Evolutionary conservation across 1,284 basidiomycete species (phyloP).

Genomic region (Moesziomyces sp.): DNA sequence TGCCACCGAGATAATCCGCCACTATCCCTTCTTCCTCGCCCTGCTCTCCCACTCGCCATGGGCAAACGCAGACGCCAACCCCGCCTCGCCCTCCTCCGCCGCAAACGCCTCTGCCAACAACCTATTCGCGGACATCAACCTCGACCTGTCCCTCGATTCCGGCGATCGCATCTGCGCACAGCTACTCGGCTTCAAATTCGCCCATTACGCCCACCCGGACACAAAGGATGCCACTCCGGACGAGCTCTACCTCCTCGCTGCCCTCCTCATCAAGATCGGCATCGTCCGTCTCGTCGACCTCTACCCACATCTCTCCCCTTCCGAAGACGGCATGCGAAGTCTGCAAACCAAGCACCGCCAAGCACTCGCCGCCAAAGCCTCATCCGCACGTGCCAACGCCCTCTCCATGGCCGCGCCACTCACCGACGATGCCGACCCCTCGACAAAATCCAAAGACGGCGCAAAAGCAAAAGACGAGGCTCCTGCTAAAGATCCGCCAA

Average conservation of each 20-base stretch:
- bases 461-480: slow-evolving; percentile 69
- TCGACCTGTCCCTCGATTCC: slow-evolving; percentile 66
- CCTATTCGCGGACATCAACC: slow-evolving; percentile 23
- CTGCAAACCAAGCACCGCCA: slow-evolving; percentile 77
- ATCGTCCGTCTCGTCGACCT: slow-evolving; percentile 86
- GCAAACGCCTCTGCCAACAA: slow-evolving; percentile 2
- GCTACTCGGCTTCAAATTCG: slow-evolving; percentile 95
- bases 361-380: slow-evolving; percentile 73
- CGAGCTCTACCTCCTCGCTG: slow-evolving; percentile 82
- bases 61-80: slow-evolving; percentile 67
- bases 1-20: slow-evolving; percentile 80
- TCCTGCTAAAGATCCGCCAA: slow-evolving; percentile 72
- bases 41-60: slow-evolving; percentile 86
- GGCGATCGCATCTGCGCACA: slow-evolving; percentile 77
- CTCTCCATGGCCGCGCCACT: slow-evolving; percentile 87
- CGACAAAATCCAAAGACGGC: slow-evolving; percentile 29
- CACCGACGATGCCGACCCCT: slow-evolving; percentile 70
- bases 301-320: slow-evolving; percentile 78
- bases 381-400: slow-evolving; percentile 79
- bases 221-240: slow-evolving; percentile 73
- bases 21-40: slow-evolving; percentile 91
- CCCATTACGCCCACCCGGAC: slow-evolving; percentile 77
- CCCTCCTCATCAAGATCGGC: slow-evolving; percentile 86
- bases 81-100: slow-evolving; percentile 4
- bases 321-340: slow-evolving; percentile 53